Percentiles rank a stretch among this genome's conserved stretches.
These are phyloP conservation scores for Diospyros kaki DNA, from an alignment of 148 eudicot species.

Conservation along the genomic window DNA sequence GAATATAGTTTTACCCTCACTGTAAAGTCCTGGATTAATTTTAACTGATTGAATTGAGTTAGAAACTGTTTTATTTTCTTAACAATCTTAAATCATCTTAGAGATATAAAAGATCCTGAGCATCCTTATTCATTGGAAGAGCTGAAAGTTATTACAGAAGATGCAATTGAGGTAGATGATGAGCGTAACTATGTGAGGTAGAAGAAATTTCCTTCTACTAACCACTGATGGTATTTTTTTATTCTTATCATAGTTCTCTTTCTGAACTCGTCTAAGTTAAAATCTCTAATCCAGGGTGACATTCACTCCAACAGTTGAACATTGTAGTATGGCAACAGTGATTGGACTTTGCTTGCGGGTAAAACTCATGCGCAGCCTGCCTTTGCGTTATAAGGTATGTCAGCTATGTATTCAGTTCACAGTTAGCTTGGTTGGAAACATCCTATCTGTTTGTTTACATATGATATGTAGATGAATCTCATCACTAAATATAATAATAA, in stretches of 20 bases:
- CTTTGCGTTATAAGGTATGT: slow-evolving; percentile 60
- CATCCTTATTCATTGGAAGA: slow-evolving; percentile 88
- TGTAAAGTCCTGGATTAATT: not conserved
- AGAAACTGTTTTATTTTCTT: slow-evolving; percentile 16
- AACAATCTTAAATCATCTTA: slow-evolving; percentile 54
- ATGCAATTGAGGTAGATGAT: slow-evolving; percentile 71
- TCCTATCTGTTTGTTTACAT: too few species aligned
- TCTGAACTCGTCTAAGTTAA: not conserved
- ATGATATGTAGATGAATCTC: too few species aligned
- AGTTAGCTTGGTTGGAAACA: too few species aligned
- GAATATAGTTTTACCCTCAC: not conserved
- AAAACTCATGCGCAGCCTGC: slow-evolving; percentile 73
- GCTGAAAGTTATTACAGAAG: slow-evolving; percentile 78
- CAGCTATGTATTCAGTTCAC: too few species aligned
- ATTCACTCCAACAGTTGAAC: slow-evolving; percentile 83
- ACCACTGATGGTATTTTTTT: too few species aligned
- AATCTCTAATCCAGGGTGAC: slow-evolving; percentile 43
- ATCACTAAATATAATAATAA: too few species aligned
- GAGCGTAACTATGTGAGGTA: slow-evolving; percentile 56
- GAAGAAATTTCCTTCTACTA: not conserved
- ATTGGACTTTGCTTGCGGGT: slow-evolving; percentile 83
- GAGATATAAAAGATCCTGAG: slow-evolving; percentile 17
- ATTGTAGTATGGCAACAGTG: slow-evolving; percentile 78
- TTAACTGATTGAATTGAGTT: too few species aligned
- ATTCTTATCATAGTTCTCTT: too few species aligned